Evolutionary conservation across 306 rosid genomes (phyloP).

Genomic region (Glycine soja): DNA sequence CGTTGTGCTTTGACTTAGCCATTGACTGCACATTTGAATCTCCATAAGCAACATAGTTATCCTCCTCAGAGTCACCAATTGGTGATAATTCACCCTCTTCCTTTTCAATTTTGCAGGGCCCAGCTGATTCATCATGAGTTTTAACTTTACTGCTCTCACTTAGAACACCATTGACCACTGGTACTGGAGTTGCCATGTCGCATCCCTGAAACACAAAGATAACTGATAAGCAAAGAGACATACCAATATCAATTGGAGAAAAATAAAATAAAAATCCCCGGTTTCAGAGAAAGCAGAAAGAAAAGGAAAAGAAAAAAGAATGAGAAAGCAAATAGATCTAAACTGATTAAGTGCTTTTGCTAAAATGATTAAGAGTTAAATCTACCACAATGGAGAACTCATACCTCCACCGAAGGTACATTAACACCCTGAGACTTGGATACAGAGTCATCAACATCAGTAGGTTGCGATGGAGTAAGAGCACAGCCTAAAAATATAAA

Average conservation of each 20-base stretch:
- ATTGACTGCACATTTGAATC: conserved; percentile 54
- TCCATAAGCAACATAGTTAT: conserved; percentile 74
- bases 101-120: conserved; percentile 77
- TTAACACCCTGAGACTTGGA: conserved; percentile 55
- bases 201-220: conserved; percentile 65
- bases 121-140: conserved; percentile 66
- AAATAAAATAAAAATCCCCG: not conserved
- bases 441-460: conserved; percentile 54
- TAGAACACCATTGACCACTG: conserved; percentile 60
- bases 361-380: conserved; percentile 20
- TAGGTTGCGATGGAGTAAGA: conserved; percentile 56
- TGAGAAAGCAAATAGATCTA: conserved; percentile 16
- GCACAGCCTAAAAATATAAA: conserved; percentile 60
- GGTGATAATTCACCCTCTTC: conserved; percentile 99
- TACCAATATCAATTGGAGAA: conserved; percentile 8
- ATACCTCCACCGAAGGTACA: conserved; percentile 70
- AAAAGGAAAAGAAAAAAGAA: not conserved
- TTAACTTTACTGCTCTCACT: conserved; percentile 62
- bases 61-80: conserved; percentile 82
- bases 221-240: conserved; percentile 14
- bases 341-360: conserved; percentile 12
- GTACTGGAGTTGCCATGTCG: conserved; percentile 51
- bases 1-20: conserved; percentile 58
- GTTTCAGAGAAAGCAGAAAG: not conserved
- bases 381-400: conserved; percentile 30